Conservation (phyloP, 306 rosid genomes). For the Quercus mongolica region DNA sequence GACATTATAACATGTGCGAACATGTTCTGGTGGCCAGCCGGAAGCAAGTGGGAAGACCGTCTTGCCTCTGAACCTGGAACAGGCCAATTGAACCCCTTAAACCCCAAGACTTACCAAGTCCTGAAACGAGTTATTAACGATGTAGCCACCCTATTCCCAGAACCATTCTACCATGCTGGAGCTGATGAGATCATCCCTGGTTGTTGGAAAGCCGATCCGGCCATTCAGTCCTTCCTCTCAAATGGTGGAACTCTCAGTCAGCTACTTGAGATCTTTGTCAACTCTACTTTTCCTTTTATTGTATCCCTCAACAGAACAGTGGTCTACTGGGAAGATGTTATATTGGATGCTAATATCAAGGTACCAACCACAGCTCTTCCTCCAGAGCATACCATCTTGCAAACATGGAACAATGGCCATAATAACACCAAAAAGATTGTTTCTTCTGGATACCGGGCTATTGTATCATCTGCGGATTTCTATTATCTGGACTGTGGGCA, state of each 20-base stretch:
- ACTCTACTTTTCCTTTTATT: constrained; percentile 63
- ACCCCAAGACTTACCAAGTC: constrained; percentile 75
- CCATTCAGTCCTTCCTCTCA: constrained; percentile 48
- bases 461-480: too few relatives aligned
- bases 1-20: constrained; percentile 83
- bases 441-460: constrained; percentile 15
- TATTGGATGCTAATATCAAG: constrained; percentile 35
- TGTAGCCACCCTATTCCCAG: constrained; percentile 57
- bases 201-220: constrained; percentile 78
- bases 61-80: constrained; percentile 84
- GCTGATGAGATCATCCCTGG: constrained; percentile 75
- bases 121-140: constrained; percentile 62
- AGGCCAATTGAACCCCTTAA: constrained; percentile 85
- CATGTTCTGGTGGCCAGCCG: constrained; percentile 86
- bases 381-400: constrained; percentile 60
- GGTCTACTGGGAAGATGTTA: constrained; percentile 81
- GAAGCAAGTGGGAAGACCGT: constrained; percentile 37
- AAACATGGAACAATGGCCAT: constrained; percentile 84
- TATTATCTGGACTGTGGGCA: too few relatives aligned
- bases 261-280: constrained; percentile 68
- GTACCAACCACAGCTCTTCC: constrained; percentile 55
- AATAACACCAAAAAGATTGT: constrained; percentile 67
- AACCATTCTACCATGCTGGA: constrained; percentile 68
- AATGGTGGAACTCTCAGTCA: constrained; percentile 67
- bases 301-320: constrained; percentile 72